phyloP scores from a whole-genome alignment of 2,329 filamentous ascomycete genomes.

The Pseudocercospora ulei region DNA sequence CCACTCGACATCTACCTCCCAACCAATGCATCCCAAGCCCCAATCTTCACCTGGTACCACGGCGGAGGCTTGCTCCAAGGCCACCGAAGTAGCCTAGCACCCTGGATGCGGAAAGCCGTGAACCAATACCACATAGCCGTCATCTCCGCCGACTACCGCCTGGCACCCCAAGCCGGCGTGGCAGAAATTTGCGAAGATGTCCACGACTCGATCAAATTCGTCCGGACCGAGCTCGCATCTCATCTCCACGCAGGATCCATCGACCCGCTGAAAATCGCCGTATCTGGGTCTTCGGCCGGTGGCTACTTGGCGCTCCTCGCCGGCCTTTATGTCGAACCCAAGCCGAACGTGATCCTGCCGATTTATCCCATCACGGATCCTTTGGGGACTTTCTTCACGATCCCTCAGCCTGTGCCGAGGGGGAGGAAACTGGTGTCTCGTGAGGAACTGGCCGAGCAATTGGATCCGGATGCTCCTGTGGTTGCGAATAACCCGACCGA shows the following conservation, averaged over 20 bases:
- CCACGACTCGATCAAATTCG: slow-evolving; percentile 27
- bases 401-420: slow-evolving; percentile 24
- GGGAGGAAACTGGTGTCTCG: slow-evolving; percentile 16
- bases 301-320: slow-evolving; percentile 31
- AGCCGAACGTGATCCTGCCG: slow-evolving; percentile 29
- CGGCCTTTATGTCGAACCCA: slow-evolving; percentile 30
- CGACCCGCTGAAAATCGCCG: slow-evolving; percentile 25
- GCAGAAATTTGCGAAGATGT: slow-evolving; percentile 30
- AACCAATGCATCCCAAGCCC: slow-evolving; percentile 15
- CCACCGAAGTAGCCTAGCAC: slow-evolving; percentile 21
- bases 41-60: slow-evolving; percentile 26
- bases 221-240: slow-evolving; percentile 20
- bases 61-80: slow-evolving; percentile 31
- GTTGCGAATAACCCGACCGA: slow-evolving; percentile 23
- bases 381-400: slow-evolving; percentile 30
- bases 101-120: slow-evolving; percentile 26
- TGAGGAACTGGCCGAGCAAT: slow-evolving; percentile 19
- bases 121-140: slow-evolving; percentile 25
- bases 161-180: slow-evolving; percentile 31
- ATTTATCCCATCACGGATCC: slow-evolving; percentile 33
- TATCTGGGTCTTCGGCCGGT: slow-evolving; percentile 29
- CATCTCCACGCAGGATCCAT: slow-evolving; percentile 17
- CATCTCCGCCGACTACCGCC: slow-evolving; percentile 31
- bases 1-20: slow-evolving; percentile 24
- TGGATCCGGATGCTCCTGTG: slow-evolving; percentile 22